These are phyloP conservation scores for Vitis rotundifolia DNA, from an alignment of 164 flowering plant species.

Conservation along the genomic window DNA sequence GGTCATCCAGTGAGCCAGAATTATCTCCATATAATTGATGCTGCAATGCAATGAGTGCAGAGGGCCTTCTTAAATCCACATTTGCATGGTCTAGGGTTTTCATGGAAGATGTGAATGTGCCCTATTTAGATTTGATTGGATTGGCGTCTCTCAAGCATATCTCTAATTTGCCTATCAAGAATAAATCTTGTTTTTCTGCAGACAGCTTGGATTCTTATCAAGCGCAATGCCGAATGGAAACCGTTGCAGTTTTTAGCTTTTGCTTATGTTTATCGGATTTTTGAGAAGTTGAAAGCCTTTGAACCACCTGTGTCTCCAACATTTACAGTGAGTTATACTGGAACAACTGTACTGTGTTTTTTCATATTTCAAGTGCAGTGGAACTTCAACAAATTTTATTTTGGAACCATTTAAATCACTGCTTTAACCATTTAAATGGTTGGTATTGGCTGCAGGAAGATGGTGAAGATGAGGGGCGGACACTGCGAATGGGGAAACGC, in stretches of 20 bases:
- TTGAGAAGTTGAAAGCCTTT: slow-evolving; percentile 83
- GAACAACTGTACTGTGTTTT: neutral
- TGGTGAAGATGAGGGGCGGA: slow-evolving; percentile 88
- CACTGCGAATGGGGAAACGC: slow-evolving; percentile 84
- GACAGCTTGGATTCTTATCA: slow-evolving; percentile 79
- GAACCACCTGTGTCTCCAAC: slow-evolving; percentile 81
- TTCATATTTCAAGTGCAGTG: neutral
- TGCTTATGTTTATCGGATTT: slow-evolving; percentile 84
- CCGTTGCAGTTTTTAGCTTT: slow-evolving; percentile 85
- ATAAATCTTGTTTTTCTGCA: slow-evolving; percentile 36
- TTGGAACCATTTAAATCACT: neutral
- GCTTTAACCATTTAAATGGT: neutral
- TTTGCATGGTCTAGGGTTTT: too few relatives aligned
- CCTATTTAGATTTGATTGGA: neutral
- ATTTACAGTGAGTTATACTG: slow-evolving; percentile 53
- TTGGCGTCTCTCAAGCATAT: slow-evolving; percentile 3
- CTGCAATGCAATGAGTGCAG: neutral
- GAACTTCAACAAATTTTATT: neutral
- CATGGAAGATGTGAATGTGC: too few relatives aligned
- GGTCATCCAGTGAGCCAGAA: neutral
- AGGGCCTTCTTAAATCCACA: too few relatives aligned
- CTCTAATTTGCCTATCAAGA: too few relatives aligned
- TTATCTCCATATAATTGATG: neutral
- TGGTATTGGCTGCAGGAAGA: slow-evolving; percentile 75
- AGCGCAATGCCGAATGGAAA: slow-evolving; percentile 80